Conservation (phyloP, 1,139 yeast genomes). For the Nakaseomyces nivariensis region DNA sequence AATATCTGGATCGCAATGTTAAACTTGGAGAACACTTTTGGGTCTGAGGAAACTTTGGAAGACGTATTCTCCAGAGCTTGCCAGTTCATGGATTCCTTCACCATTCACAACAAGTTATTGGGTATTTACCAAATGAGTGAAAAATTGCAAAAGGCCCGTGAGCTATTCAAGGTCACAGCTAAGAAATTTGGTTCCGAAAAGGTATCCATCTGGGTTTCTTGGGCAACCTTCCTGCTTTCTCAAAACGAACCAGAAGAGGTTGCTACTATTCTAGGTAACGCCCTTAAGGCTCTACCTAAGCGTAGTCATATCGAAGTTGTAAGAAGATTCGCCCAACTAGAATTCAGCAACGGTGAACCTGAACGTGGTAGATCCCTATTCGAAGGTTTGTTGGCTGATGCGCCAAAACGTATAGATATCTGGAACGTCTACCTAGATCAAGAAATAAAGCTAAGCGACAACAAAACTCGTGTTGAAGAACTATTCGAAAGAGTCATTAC, state of each 20-base stretch:
- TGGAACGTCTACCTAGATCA: constrained; percentile 95
- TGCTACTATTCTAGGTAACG: constrained; percentile 59
- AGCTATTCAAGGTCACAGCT: constrained; percentile 52
- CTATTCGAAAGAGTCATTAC: constrained; percentile 70
- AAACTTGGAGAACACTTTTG: constrained; percentile 90
- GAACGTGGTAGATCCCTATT: constrained; percentile 93
- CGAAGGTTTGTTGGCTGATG: constrained; percentile 84
- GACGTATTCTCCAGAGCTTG: constrained; percentile 73
- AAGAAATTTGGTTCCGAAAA: constrained; percentile 71
- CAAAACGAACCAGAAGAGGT: constrained; percentile 48
- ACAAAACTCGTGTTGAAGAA: constrained; percentile 51
- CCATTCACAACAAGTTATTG: constrained; percentile 71
- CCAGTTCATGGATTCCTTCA: constrained; percentile 82
- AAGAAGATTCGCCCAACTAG: constrained; percentile 80
- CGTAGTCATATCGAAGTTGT: constrained; percentile 73
- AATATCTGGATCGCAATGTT: constrained; percentile 94
- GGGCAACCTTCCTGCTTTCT: constrained; percentile 66
- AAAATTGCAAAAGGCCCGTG: constrained; percentile 59
- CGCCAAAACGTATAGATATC: constrained; percentile 82
- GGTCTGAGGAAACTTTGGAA: constrained; percentile 71
- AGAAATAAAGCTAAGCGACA: constrained; percentile 61
- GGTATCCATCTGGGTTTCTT: constrained; percentile 65
- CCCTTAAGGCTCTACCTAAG: constrained; percentile 64
- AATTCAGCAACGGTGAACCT: constrained; percentile 74
- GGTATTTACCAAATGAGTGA: constrained; percentile 68